Percentiles rank a stretch among this genome's conserved stretches.
These are phyloP conservation scores for Chondrus crispus DNA, from an alignment of 23 red algal genomes.

Conservation along the genomic window DNA sequence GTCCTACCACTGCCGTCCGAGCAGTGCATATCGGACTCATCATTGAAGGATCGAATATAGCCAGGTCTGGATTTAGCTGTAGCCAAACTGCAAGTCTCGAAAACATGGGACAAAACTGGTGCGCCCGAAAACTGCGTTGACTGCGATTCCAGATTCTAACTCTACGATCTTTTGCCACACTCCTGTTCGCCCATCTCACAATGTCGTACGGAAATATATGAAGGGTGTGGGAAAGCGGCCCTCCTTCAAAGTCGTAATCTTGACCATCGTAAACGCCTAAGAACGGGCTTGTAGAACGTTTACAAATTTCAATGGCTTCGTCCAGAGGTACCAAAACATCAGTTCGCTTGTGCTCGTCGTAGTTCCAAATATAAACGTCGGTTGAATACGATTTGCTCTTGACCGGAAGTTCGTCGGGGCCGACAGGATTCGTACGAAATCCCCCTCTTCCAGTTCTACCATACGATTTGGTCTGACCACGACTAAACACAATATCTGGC, in stretches of 20 bases:
- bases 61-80: neutral
- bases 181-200: neutral
- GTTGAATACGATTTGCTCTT: neutral
- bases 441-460: no score
- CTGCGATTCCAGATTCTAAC: slow-evolving; percentile 33
- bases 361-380: slow-evolving; percentile 40
- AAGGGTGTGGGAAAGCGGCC: no score
- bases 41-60: slow-evolving; percentile 7
- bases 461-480: no score
- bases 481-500: no score
- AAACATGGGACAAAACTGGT: neutral
- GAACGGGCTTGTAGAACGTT: neutral
- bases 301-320: neutral
- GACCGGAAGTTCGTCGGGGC: neutral
- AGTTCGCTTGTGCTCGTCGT: neutral
- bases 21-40: neutral
- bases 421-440: neutral
- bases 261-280: slow-evolving; percentile 35
- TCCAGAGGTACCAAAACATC: neutral
- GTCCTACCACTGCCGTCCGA: neutral
- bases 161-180: neutral
- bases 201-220: slow-evolving; percentile 8
- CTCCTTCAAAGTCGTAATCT: slow-evolving; percentile 26
- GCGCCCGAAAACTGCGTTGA: neutral
- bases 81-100: slow-evolving; percentile 1